Evolutionary conservation across 371 early-diverging fungal genomes (phyloP).

Genomic region (Mortierella sp.): DNA sequence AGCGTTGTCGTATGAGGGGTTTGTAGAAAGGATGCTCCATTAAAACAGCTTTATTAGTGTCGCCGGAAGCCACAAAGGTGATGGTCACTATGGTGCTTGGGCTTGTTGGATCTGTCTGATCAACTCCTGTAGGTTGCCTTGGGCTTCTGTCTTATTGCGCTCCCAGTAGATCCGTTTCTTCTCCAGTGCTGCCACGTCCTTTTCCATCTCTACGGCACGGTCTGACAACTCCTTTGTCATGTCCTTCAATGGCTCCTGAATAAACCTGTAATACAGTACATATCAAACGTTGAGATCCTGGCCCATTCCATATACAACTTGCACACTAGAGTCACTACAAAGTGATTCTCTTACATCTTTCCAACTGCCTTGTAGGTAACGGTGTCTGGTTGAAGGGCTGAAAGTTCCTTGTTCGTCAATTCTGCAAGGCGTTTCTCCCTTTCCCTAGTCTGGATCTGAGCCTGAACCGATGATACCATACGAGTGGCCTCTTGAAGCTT

Average conservation of each 20-base stretch:
- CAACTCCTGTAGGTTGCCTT: conserved; percentile 75
- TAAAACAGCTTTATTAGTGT: too few relatives aligned
- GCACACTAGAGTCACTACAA: neutral
- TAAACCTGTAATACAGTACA: conserved; percentile 60
- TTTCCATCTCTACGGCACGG: conserved; percentile 58
- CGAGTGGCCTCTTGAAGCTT: conserved; percentile 70
- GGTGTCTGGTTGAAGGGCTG: conserved; percentile 63
- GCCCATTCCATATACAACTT: neutral
- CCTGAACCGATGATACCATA: conserved; percentile 71
- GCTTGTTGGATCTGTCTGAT: conserved; percentile 54
- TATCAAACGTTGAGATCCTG: neutral
- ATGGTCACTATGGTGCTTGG: too few relatives aligned
- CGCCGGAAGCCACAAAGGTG: too few relatives aligned
- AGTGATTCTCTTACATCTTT: conserved; percentile 69
- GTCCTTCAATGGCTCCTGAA: conserved; percentile 66
- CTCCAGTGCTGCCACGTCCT: conserved; percentile 70
- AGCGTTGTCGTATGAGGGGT: too few relatives aligned
- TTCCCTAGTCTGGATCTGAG: conserved; percentile 75
- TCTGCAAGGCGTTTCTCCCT: conserved; percentile 79
- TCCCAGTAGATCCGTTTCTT: conserved; percentile 83
- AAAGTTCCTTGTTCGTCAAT: conserved; percentile 77
- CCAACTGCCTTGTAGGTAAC: conserved; percentile 81
- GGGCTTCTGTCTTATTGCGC: conserved; percentile 72
- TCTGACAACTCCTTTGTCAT: conserved; percentile 67
- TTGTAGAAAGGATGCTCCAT: neutral